These are phyloP conservation scores for Apostasia ramifera DNA, from an alignment of 106 monocot genomes.

Conservation along the genomic window DNA sequence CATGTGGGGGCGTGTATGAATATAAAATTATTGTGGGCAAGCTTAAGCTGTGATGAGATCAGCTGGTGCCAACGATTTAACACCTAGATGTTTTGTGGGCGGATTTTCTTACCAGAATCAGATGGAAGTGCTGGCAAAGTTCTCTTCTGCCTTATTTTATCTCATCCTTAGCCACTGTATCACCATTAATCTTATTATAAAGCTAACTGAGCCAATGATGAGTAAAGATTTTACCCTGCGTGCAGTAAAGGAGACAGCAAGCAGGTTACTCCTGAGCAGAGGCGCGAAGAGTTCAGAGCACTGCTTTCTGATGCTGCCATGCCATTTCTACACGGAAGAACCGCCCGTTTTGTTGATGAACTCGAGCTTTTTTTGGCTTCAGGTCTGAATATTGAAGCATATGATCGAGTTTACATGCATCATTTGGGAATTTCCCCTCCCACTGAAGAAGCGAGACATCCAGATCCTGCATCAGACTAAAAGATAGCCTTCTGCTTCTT, in stretches of 20 bases:
- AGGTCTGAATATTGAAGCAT: constrained; percentile 70
- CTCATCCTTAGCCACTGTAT: too few relatives aligned
- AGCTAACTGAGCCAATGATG: neutral
- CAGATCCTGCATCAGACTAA: too few relatives aligned
- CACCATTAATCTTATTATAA: neutral
- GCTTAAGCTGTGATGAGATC: too few relatives aligned
- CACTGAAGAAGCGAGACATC: too few relatives aligned
- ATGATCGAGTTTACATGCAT: constrained; percentile 59
- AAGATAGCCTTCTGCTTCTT: too few relatives aligned
- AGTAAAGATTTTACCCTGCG: neutral
- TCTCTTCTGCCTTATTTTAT: too few relatives aligned
- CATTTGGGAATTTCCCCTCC: neutral
- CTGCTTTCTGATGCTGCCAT: constrained; percentile 50
- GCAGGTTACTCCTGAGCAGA: constrained; percentile 29
- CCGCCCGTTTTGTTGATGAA: constrained; percentile 54
- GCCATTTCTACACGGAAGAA: constrained; percentile 43
- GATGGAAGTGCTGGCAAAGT: too few relatives aligned
- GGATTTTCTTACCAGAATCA: too few relatives aligned
- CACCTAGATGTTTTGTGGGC: too few relatives aligned
- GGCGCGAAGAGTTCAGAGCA: constrained; percentile 43
- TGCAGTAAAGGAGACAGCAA: constrained; percentile 21
- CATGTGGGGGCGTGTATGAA: too few relatives aligned
- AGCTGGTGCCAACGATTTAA: too few relatives aligned
- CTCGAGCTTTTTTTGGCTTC: constrained; percentile 75
- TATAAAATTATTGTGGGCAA: too few relatives aligned